These are phyloP conservation scores for Fabrea salina DNA, from an alignment of 169 alveolate species.

Conservation along the genomic window DNA sequence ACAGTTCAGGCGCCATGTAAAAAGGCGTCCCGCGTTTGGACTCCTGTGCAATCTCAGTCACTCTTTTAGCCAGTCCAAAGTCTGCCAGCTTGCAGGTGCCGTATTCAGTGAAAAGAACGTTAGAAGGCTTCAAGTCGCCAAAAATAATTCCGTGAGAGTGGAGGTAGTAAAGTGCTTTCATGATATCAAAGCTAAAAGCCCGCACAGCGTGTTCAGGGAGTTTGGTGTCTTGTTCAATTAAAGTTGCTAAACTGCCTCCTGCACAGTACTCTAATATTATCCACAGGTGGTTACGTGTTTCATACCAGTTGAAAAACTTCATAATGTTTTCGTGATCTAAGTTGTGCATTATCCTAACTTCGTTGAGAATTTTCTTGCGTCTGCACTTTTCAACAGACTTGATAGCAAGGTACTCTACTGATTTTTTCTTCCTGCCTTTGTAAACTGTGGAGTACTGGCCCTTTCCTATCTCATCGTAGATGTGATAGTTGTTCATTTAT, in stretches of 20 bases:
- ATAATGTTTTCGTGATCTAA: slow-evolving; percentile 56
- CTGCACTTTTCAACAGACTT: slow-evolving; percentile 76
- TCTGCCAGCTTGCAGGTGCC: slow-evolving; percentile 83
- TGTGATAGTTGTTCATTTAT: slow-evolving; percentile 85
- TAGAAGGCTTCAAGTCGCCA: slow-evolving; percentile 86
- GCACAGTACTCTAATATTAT: slow-evolving; percentile 87
- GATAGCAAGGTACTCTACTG: slow-evolving; percentile 80
- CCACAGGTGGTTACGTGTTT: slow-evolving; percentile 87
- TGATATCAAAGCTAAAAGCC: slow-evolving; percentile 65
- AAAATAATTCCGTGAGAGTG: slow-evolving; percentile 84
- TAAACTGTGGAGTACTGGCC: slow-evolving; percentile 80
- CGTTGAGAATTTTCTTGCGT: slow-evolving; percentile 62
- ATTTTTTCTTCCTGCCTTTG: slow-evolving; percentile 82
- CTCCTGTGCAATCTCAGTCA: slow-evolving; percentile 55
- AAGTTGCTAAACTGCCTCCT: slow-evolving; percentile 80
- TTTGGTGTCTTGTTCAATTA: slow-evolving; percentile 74
- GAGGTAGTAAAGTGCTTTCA: slow-evolving; percentile 75
- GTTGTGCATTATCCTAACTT: slow-evolving; percentile 48
- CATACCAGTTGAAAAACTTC: slow-evolving; percentile 76
- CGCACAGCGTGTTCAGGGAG: slow-evolving; percentile 64
- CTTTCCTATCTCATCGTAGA: slow-evolving; percentile 81
- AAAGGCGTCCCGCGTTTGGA: slow-evolving; percentile 78
- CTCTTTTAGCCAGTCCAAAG: slow-evolving; percentile 74
- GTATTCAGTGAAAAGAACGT: slow-evolving; percentile 84
- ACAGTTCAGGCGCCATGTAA: slow-evolving; percentile 89